Evolutionary conservation across 495 filamentous ascomycete genomes (phyloP).

Genomic region (Penicillium canescens): DNA sequence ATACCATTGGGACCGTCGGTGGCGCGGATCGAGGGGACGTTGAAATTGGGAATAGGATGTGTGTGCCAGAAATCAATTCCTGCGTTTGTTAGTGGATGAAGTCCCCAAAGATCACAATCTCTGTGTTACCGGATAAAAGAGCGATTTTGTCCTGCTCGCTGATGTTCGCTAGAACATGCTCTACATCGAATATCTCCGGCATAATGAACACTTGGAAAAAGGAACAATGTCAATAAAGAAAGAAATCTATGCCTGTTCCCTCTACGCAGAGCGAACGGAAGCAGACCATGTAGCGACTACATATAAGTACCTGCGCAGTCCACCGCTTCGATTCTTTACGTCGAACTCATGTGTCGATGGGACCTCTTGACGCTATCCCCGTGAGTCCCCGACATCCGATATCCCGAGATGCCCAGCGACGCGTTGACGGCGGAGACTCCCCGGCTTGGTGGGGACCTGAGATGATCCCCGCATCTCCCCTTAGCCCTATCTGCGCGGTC

Average conservation of each 20-base stretch:
- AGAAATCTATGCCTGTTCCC: conserved; percentile 4
- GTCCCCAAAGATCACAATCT: background rate
- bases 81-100: conserved; percentile 7
- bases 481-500: conserved; percentile 3
- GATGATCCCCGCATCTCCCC: conserved; percentile 4
- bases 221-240: conserved; percentile 9
- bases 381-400: background rate
- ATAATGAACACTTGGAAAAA: conserved; percentile 9
- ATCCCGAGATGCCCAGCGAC: conserved; percentile 2
- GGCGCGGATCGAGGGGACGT: conserved; percentile 62
- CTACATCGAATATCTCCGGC: conserved; percentile 28
- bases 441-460: conserved; percentile 3
- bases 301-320: conserved; percentile 4
- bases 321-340: conserved; percentile 1
- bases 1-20: conserved; percentile 69
- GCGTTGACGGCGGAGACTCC: conserved; percentile 13
- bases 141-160: conserved; percentile 32
- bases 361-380: background rate
- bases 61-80: conserved; percentile 70
- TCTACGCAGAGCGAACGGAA: conserved; percentile 6
- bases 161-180: conserved; percentile 29
- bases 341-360: background rate
- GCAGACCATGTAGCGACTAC: background rate
- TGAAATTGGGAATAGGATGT: conserved; percentile 60
- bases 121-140: conserved; percentile 25